Conservation (phyloP, 2,329 filamentous ascomycete genomes). For the Paramyrothecium roridum region DNA sequence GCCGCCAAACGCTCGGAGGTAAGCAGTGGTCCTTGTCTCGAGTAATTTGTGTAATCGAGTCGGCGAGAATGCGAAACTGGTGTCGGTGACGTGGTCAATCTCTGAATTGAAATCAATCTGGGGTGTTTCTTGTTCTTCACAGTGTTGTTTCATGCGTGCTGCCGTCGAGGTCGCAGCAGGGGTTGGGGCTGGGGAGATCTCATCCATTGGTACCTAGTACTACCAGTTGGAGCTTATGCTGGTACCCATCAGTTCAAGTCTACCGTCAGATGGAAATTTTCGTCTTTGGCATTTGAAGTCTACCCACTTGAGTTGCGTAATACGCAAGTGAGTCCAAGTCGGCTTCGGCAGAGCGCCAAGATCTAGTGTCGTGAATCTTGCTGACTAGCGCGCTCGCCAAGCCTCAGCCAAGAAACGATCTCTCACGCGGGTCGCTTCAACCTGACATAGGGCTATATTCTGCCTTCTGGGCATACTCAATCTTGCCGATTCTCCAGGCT, state of each 20-base stretch:
- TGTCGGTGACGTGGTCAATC: constrained; percentile 16
- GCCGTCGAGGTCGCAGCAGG: not conserved
- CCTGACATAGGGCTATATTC: too few relatives aligned
- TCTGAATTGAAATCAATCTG: not conserved
- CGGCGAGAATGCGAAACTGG: constrained; percentile 52
- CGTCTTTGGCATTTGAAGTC: not conserved
- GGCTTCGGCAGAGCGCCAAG: not conserved
- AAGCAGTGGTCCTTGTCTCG: constrained; percentile 44
- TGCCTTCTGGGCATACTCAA: too few relatives aligned
- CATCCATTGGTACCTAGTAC: too few relatives aligned
- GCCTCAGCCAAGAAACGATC: not conserved
- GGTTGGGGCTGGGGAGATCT: too few relatives aligned
- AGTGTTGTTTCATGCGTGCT: not conserved
- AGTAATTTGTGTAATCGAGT: constrained; percentile 51
- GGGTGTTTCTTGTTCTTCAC: not conserved
- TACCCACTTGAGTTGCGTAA: not conserved
- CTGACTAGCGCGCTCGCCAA: not conserved
- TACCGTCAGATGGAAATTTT: not conserved
- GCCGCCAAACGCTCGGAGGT: constrained; percentile 50
- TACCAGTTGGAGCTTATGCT: too few relatives aligned
- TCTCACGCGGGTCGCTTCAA: not conserved
- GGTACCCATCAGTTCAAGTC: not conserved
- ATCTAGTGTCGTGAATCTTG: not conserved
- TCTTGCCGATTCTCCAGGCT: too few relatives aligned
- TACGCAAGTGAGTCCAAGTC: not conserved